Evolutionary conservation across 805 yeast genomes (phyloP).

Genomic region (Sugiyamaella boreocaroliniensis): DNA sequence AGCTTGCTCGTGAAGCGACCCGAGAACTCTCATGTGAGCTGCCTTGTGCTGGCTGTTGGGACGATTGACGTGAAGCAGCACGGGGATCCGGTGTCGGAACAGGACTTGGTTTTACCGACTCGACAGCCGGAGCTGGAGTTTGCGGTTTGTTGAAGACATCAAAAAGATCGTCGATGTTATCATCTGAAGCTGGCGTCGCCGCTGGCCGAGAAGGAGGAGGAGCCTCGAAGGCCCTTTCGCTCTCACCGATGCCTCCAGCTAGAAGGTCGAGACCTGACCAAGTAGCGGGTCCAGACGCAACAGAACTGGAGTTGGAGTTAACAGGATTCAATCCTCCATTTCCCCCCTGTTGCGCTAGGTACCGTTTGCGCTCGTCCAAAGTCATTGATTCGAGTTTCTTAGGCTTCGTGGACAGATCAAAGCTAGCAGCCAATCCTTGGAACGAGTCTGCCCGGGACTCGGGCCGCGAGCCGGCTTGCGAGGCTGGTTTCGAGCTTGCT

Average conservation of each 20-base stretch:
- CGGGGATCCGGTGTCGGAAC: not conserved
- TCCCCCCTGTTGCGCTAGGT: not conserved
- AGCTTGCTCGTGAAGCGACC: not conserved
- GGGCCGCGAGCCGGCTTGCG: constrained; percentile 1
- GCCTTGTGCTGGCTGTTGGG: not conserved
- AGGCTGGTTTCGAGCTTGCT: not conserved
- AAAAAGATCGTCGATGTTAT: constrained; percentile 19
- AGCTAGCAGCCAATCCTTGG: constrained; percentile 19
- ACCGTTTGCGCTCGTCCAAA: constrained; percentile 27
- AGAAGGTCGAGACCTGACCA: constrained; percentile 28
- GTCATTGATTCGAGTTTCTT: constrained; percentile 25
- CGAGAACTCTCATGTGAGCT: not conserved
- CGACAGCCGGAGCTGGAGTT: constrained; percentile 4
- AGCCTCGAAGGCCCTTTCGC: constrained; percentile 2
- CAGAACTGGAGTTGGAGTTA: constrained; percentile 3
- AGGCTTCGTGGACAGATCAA: constrained; percentile 14
- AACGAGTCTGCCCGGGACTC: constrained; percentile 4
- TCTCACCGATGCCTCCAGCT: constrained; percentile 9
- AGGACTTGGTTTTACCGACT: not conserved
- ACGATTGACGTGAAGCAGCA: not conserved
- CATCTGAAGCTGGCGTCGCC: not conserved
- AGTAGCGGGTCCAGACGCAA: constrained; percentile 7
- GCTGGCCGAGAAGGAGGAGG: not conserved
- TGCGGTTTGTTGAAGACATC: constrained; percentile 21
- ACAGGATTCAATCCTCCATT: constrained; percentile 1